phyloP scores from a whole-genome alignment of 177 flowering plant genomes.

The Telopea speciosissima region DNA sequence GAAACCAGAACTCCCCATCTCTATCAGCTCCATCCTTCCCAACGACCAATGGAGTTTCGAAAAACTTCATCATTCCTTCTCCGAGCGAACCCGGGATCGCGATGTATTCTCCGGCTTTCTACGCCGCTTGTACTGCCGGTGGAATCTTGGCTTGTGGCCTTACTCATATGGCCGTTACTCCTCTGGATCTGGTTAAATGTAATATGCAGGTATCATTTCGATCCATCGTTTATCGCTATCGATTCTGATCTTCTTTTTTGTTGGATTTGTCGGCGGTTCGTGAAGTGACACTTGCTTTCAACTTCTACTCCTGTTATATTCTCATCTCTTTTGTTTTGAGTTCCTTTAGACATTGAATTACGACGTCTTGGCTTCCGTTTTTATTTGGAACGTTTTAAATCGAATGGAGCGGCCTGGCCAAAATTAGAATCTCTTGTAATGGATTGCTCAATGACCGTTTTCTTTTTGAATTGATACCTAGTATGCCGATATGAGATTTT shows the following conservation, averaged over 20 bases:
- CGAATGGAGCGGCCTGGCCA: background rate
- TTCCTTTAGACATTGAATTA: background rate
- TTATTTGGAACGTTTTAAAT: too few species aligned
- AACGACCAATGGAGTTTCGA: background rate
- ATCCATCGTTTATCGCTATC: background rate
- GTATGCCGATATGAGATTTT: background rate
- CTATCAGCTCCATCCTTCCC: slow-evolving; percentile 5
- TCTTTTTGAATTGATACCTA: background rate
- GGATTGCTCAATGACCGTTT: background rate
- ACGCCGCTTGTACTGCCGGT: slow-evolving; percentile 67
- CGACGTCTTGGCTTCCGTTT: too few species aligned
- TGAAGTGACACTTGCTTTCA: too few species aligned
- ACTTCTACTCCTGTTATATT: background rate
- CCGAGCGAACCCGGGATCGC: slow-evolving; percentile 59
- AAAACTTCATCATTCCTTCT: slow-evolving; percentile 33
- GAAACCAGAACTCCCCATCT: slow-evolving; percentile 10
- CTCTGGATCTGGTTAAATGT: slow-evolving; percentile 78
- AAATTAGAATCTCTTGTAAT: background rate
- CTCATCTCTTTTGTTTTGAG: background rate
- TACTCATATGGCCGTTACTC: slow-evolving; percentile 80
- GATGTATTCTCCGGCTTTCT: slow-evolving; percentile 68
- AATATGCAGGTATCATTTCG: slow-evolving; percentile 62
- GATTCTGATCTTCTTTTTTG: background rate
- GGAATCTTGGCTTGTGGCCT: slow-evolving; percentile 75
- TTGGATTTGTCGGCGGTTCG: background rate